phyloP scores from a whole-genome alignment of 2,329 filamentous ascomycete genomes.

The Verticillium alfalfae region DNA sequence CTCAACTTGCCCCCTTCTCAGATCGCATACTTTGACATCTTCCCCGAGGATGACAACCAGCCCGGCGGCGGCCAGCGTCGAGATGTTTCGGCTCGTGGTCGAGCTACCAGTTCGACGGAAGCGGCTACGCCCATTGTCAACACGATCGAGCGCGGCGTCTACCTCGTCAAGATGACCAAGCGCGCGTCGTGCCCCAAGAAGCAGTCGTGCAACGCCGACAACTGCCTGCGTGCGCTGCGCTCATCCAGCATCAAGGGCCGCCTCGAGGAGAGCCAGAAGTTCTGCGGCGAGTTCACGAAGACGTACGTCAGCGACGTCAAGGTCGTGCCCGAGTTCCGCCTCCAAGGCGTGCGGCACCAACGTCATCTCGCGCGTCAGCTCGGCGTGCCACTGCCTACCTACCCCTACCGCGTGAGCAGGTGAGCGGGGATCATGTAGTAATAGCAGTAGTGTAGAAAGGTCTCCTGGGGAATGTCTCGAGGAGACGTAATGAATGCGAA shows the following conservation, averaged over 20 bases:
- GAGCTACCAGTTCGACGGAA: conserved; percentile 5
- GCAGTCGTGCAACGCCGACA: conserved; percentile 8
- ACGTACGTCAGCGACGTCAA: conserved; percentile 1
- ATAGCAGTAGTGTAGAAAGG: not conserved
- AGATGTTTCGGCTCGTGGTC: conserved; percentile 7
- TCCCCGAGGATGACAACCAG: conserved; percentile 10
- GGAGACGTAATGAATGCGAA: not conserved
- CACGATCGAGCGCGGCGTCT: conserved; percentile 11
- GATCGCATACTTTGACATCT: conserved; percentile 13
- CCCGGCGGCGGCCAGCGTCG: conserved; percentile 7
- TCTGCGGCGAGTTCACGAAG: conserved; percentile 5
- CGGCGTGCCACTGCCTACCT: conserved; percentile 10
- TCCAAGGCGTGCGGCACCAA: conserved; percentile 5
- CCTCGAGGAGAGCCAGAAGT: conserved; percentile 8
- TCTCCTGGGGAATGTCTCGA: not conserved
- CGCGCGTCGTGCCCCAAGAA: conserved; percentile 6
- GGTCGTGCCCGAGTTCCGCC: conserved; percentile 4
- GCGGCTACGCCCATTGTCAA: conserved; percentile 9
- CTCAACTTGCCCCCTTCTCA: not conserved
- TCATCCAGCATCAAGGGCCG: conserved; percentile 4
- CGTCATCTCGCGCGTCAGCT: conserved; percentile 8
- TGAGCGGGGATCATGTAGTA: not conserved
- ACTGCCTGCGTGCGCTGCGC: conserved; percentile 9
- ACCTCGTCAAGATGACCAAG: conserved; percentile 8
- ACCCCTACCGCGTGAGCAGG: not conserved